Base-by-base conservation (phyloP, 192 early-diverging fungal species). In the Gigaspora rosea region DNA sequence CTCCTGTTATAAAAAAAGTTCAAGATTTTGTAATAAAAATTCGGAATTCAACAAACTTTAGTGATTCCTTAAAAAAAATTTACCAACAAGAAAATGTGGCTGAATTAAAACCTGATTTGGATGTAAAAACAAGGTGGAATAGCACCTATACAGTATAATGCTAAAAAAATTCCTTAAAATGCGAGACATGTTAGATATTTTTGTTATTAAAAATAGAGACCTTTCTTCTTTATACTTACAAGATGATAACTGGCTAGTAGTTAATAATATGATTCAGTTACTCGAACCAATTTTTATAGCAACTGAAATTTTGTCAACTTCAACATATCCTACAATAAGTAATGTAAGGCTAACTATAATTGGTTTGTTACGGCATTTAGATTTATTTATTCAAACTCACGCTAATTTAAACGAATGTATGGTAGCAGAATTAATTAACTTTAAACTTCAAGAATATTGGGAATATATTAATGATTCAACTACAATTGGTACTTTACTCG, bases 331-430 rank as follows among this genome's bases (percentile, higher is more conserved):
- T 54, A 12, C 52, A 1, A 54, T 54, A 4, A 54, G 52, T 12
- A 2, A 4, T 12, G 16, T 54, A 54, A 0, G 16, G 9, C 16
- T 54, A 54, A 54, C 52, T 11, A 16, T 54, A 54, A 54, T 54
- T 12, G 11, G 16, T 54, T 54, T 54, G 9, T 16, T 54, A 0
- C 52, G 16, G 0, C 3, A 54, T 54, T 54, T 54, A 54, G 52
- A 54, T 54, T 54, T 54, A 41, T 68, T 68, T 68, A 49, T 68
- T 41, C 36, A 68, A 49, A 46, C n/a, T 22, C 41, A 68, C 2
- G 8, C 12, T 68, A 5, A 35, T 48, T n/a, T 48, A 22, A 10
- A 49, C 46, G 9, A 48, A 47, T 48, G 5, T 35, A n/a, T 68
- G 15, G 20, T 68, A 47, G 66, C 48, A 46, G 20, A 68, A 35